Evolutionary conservation across 768 basidiomycete genomes (phyloP).

Genomic region (Boletus rubescentipes): DNA sequence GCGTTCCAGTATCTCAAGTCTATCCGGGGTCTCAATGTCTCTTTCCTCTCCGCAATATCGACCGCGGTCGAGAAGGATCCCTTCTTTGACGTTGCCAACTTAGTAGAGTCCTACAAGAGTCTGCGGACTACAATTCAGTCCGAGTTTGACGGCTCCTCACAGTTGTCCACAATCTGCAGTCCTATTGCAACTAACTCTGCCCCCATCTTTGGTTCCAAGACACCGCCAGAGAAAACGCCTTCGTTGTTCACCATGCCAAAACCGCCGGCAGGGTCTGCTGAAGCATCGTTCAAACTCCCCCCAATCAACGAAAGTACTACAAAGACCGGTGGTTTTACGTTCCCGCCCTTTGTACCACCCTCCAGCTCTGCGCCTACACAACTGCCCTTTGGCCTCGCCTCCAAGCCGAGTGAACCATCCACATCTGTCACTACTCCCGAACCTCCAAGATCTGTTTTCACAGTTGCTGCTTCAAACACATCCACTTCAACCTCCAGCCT

Average conservation of each 20-base stretch:
- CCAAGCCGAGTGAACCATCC: slow-evolving; percentile 22
- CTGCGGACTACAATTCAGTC: slow-evolving; percentile 54
- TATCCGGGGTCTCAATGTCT: slow-evolving; percentile 73
- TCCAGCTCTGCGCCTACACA: slow-evolving; percentile 8
- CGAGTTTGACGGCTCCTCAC: slow-evolving; percentile 46
- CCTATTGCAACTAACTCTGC: slow-evolving; percentile 9
- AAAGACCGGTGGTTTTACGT: slow-evolving; percentile 24
- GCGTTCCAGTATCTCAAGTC: slow-evolving; percentile 61
- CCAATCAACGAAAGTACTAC: slow-evolving; percentile 19
- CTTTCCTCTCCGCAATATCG: slow-evolving; percentile 57
- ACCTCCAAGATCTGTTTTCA: slow-evolving; percentile 31
- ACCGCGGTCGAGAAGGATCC: slow-evolving; percentile 66
- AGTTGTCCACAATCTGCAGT: slow-evolving; percentile 5
- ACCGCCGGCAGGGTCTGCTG: slow-evolving; percentile 28
- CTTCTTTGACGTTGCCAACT: slow-evolving; percentile 58
- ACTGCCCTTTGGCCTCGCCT: slow-evolving; percentile 11
- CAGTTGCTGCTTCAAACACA: slow-evolving; percentile 19
- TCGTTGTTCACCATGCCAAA: slow-evolving; percentile 33
- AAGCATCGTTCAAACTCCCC: slow-evolving; percentile 7
- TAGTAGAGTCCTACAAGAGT: slow-evolving; percentile 59
- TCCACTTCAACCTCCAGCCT: slow-evolving; percentile 1
- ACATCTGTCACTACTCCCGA: slow-evolving; percentile 15
- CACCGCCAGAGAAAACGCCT: slow-evolving; percentile 16
- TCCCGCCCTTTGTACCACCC: slow-evolving; percentile 26
- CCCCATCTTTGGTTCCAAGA: slow-evolving; percentile 12